These are phyloP conservation scores for Gentiana macrophylla DNA, from an alignment of 257 asterid species.

Conservation along the genomic window DNA sequence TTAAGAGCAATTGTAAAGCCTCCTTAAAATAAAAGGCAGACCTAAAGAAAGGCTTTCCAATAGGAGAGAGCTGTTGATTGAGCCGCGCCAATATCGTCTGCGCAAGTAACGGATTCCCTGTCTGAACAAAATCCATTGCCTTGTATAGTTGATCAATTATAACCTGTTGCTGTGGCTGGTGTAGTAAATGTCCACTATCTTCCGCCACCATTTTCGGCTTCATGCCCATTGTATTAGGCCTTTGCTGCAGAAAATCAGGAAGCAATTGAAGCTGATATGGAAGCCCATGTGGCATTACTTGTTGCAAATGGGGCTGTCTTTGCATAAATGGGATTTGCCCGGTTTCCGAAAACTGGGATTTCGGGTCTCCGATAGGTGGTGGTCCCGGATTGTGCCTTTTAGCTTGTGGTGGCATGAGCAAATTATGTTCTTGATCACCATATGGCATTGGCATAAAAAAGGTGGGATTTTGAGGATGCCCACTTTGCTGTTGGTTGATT, in stretches of 20 bases:
- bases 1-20: constrained; percentile 61
- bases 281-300: constrained; percentile 15
- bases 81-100: constrained; percentile 99
- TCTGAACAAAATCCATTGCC: constrained; percentile 76
- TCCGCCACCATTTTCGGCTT: constrained; percentile 43
- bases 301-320: constrained; percentile 29
- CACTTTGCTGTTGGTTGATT: constrained; percentile 58
- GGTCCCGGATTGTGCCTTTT: constrained; percentile 51
- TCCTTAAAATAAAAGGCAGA: constrained; percentile 92
- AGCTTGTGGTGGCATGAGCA: constrained; percentile 44
- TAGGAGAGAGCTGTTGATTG: constrained; percentile 98
- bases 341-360: constrained; percentile 34
- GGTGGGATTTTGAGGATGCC: constrained; percentile 44
- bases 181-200: constrained; percentile 39
- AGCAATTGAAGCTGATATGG: constrained; percentile 51
- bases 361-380: constrained; percentile 28
- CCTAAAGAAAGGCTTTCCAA: constrained; percentile 83
- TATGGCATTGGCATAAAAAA: constrained; percentile 47
- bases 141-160: constrained; percentile 71
- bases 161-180: constrained; percentile 47
- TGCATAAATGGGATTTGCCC: constrained; percentile 35
- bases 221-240: constrained; percentile 26
- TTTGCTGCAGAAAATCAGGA: constrained; percentile 44
- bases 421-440: constrained; percentile 45
- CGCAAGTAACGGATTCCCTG: constrained; percentile 84